Evolutionary conservation across 495 filamentous ascomycete genomes (phyloP).

Genomic region (Bathelium albidoporum): DNA sequence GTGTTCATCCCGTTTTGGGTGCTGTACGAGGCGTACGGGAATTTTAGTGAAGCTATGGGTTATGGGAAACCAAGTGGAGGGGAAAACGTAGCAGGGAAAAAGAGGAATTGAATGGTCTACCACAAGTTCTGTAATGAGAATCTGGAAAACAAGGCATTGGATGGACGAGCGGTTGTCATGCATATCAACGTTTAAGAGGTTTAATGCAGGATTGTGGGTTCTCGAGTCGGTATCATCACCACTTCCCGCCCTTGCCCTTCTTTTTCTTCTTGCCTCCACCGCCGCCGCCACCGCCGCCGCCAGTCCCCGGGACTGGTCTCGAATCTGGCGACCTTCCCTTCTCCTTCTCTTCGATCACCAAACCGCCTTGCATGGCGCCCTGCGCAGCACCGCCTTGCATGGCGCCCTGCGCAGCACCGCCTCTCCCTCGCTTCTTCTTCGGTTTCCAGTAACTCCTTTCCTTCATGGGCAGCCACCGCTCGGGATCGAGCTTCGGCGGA

Average conservation of each 20-base stretch:
- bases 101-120: neutral
- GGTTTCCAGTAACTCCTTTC: constrained; percentile 83
- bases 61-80: neutral
- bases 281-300: constrained; percentile 22
- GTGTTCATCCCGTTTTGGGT: constrained; percentile 66
- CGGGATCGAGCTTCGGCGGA: constrained; percentile 57
- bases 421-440: constrained; percentile 86
- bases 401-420: constrained; percentile 53
- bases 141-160: too few relatives aligned
- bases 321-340: neutral
- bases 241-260: constrained; percentile 53
- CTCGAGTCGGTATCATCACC: constrained; percentile 22
- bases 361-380: constrained; percentile 17
- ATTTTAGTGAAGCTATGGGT: neutral
- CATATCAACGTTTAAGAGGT: neutral
- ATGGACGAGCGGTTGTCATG: too few relatives aligned
- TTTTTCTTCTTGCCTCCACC: constrained; percentile 30
- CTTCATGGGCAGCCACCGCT: constrained; percentile 83
- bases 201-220: neutral
- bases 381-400: constrained; percentile 65
- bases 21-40: constrained; percentile 49
- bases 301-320: constrained; percentile 11
- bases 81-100: neutral
- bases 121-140: neutral
- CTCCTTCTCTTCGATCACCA: constrained; percentile 18